phyloP scores from a whole-genome alignment of 1,284 basidiomycete species.

The Ustilago vetiveriae region DNA sequence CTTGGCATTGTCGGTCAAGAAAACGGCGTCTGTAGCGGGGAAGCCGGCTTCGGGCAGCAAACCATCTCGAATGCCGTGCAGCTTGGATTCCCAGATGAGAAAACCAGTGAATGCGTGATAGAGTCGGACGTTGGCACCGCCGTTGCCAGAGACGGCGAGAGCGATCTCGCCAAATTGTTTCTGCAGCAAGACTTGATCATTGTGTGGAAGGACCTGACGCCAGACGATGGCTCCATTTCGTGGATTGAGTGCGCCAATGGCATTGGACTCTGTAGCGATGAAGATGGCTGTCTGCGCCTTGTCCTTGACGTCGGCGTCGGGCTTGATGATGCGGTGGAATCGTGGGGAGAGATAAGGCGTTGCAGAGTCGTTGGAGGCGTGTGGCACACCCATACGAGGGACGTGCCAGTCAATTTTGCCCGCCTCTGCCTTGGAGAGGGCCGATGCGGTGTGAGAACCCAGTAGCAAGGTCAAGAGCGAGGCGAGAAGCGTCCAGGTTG shows the following conservation, averaged over 20 bases:
- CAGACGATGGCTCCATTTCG: constrained; percentile 81
- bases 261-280: constrained; percentile 79
- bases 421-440: constrained; percentile 40
- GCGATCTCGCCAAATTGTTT: constrained; percentile 70
- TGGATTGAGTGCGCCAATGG: constrained; percentile 79
- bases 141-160: constrained; percentile 78
- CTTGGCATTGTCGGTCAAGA: constrained; percentile 33
- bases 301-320: constrained; percentile 45
- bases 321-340: constrained; percentile 66
- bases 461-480: constrained; percentile 16
- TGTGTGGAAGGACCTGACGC: constrained; percentile 79
- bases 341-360: constrained; percentile 57
- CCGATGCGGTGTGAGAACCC: constrained; percentile 9
- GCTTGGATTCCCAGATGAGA: constrained; percentile 75
- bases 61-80: constrained; percentile 41
- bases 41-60: constrained; percentile 32
- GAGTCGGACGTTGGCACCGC: constrained; percentile 77
- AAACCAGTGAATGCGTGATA: constrained; percentile 77
- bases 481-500: constrained; percentile 19
- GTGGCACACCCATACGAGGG: constrained; percentile 48
- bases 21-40: constrained; percentile 49
- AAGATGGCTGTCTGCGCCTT: constrained; percentile 73
- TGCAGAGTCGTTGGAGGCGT: constrained; percentile 33
- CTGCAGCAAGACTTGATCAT: constrained; percentile 78
- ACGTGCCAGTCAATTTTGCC: constrained; percentile 55